Conservation (phyloP, 148 eudicot species). For the Chenopodium album region DNA sequence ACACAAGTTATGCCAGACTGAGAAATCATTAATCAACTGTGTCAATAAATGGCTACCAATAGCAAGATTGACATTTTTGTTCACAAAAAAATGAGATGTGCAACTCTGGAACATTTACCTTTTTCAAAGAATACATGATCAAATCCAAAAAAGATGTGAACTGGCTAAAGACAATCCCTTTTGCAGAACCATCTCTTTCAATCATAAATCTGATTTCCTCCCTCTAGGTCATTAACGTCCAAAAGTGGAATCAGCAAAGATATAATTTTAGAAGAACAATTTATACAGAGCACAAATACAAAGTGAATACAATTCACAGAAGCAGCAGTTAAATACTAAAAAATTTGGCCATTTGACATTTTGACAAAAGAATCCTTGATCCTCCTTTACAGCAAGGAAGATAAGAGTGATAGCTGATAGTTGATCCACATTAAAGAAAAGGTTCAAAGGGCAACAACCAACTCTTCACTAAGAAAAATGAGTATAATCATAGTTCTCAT, state of each 20-base stretch:
- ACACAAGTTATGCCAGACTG: conserved; percentile 90
- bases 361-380: neutral
- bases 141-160: conserved; percentile 92
- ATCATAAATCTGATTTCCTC: conserved; percentile 92
- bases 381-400: neutral
- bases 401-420: neutral
- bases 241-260: conserved; percentile 21
- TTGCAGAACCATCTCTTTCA: conserved; percentile 95
- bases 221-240: conserved; percentile 44
- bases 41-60: neutral
- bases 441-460: neutral
- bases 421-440: neutral
- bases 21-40: conserved; percentile 15
- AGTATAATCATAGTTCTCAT: no score
- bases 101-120: conserved; percentile 40
- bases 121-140: conserved; percentile 72
- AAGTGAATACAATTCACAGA: neutral
- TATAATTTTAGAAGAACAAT: neutral
- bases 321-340: neutral
- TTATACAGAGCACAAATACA: neutral
- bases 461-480: neutral
- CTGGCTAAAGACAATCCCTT: conserved; percentile 96
- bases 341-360: neutral
- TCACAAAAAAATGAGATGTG: conserved; percentile 9
- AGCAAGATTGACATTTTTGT: neutral